Evolutionary conservation across 2,329 filamentous ascomycete species (phyloP).

Genomic region (Alternaria hordeiaustralica): DNA sequence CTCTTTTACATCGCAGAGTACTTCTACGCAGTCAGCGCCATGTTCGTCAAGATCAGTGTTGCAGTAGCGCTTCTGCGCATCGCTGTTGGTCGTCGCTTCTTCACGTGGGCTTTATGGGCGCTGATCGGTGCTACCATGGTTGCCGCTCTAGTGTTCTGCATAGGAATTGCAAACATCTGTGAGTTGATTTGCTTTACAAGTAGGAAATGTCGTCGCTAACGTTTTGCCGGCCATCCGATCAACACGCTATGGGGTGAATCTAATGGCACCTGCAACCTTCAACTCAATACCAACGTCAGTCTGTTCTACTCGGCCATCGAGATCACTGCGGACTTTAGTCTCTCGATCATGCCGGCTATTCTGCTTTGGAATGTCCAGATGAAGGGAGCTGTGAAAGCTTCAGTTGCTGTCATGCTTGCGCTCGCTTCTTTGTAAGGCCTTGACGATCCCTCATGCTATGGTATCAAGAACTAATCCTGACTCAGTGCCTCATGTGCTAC

Average conservation of each 20-base stretch:
- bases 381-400: slow-evolving; percentile 50
- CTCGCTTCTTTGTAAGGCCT: slow-evolving; percentile 50
- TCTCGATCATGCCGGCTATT: slow-evolving; percentile 26
- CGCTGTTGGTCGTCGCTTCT: slow-evolving; percentile 14
- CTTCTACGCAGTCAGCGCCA: slow-evolving; percentile 27
- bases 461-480: not conserved
- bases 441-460: not conserved
- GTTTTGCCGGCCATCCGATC: slow-evolving; percentile 18
- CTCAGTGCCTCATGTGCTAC: slow-evolving; percentile 46
- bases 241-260: slow-evolving; percentile 29
- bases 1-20: slow-evolving; percentile 30
- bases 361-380: slow-evolving; percentile 33
- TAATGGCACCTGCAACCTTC: slow-evolving; percentile 25
- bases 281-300: slow-evolving; percentile 28
- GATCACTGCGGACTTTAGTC: slow-evolving; percentile 27
- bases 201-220: not conserved
- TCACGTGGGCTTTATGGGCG: slow-evolving; percentile 15
- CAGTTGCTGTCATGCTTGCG: slow-evolving; percentile 49
- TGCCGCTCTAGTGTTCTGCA: slow-evolving; percentile 24
- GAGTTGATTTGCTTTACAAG: not conserved
- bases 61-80: slow-evolving; percentile 29
- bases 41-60: slow-evolving; percentile 30
- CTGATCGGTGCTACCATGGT: slow-evolving; percentile 21
- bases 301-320: slow-evolving; percentile 31
- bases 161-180: slow-evolving; percentile 31